Percentiles rank a stretch among this genome's conserved stretches.
phyloP scores from a whole-genome alignment of 306 rosid genomes.

The Cicer judaicum region DNA sequence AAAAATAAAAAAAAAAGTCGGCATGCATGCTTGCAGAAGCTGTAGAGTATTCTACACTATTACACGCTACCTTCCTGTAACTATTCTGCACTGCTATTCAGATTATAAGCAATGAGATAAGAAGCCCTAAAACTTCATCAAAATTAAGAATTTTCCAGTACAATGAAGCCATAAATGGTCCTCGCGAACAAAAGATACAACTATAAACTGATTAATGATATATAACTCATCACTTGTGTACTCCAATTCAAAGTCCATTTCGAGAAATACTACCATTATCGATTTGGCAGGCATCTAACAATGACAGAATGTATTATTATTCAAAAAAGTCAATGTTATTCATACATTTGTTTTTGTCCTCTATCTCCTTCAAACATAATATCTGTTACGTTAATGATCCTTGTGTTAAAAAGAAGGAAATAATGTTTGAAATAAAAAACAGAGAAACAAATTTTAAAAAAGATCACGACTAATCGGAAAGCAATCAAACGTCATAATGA shows the following conservation, averaged over 20 bases:
- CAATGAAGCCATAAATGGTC: background rate
- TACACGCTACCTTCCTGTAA: background rate
- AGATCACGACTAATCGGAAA: background rate
- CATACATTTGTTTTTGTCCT: background rate
- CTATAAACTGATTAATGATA: background rate
- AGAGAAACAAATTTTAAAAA: background rate
- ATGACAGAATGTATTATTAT: background rate
- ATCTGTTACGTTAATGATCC: background rate
- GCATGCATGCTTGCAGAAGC: background rate
- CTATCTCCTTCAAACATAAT: background rate
- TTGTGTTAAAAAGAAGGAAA: background rate
- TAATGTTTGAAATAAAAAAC: background rate
- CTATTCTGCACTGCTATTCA: background rate
- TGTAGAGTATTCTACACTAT: background rate
- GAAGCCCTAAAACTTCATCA: background rate
- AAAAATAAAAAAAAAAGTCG: background rate
- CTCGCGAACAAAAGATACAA: background rate
- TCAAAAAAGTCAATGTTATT: background rate
- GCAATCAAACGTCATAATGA: background rate
- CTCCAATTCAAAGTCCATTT: background rate
- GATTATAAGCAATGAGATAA: background rate
- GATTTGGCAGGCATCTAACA: slow-evolving; percentile 4
- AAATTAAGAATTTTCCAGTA: background rate
- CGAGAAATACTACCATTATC: background rate
- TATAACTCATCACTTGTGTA: background rate